Evolutionary conservation across 495 filamentous ascomycete genomes (phyloP), one percentile per base, ranked within the genome.

Genomic region (Lasiosphaeria ovina): DNA sequence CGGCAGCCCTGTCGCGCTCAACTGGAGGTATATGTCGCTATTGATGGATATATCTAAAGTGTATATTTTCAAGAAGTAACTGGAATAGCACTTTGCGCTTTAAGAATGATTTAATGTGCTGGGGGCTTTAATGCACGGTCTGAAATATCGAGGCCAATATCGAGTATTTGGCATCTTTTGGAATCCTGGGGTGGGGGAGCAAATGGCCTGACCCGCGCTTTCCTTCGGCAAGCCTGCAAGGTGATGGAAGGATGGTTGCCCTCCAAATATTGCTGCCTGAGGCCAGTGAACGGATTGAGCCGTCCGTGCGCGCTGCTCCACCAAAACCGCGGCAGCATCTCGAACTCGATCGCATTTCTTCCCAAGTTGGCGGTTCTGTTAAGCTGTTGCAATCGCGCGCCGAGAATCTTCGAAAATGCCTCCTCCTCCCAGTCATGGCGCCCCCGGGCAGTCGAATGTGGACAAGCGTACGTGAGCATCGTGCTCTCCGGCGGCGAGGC

Each of bases 391-490:
- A 33, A 55, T 57, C 47, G 33, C 35, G 8, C 31, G 45, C 31
- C 49, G 35, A 17, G 57, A 12, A 60, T 11, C 36, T 36, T 14
- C 40, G 57, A 77, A 67, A 59, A 81, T 81, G 79, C 79, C 79
- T 63, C 77, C 77, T 48, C 71, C 77, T 56, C 78, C 79, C 11
- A 73, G 69, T 61, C 75, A 72, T 33, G 72, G 70, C 57, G 72
- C 67, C 31, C 60, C 61, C 55, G 93, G 89, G 62, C 91, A 89
- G 51, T 95, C 93, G 35, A 90, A 87, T 47, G 85, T 93, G 66
- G 93, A 98, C 72, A 98, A 98, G 77, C 86, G 94, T 97, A 83
- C 82, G 66, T 56, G 47, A 17, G 14, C 32, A 56, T 54, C 53
- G 33, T 52, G 7, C 5, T 42, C 53, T 33, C 54, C 42, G 40